Base-by-base conservation (phyloP, 768 basidiomycete genomes). In the Collybia nuda region DNA sequence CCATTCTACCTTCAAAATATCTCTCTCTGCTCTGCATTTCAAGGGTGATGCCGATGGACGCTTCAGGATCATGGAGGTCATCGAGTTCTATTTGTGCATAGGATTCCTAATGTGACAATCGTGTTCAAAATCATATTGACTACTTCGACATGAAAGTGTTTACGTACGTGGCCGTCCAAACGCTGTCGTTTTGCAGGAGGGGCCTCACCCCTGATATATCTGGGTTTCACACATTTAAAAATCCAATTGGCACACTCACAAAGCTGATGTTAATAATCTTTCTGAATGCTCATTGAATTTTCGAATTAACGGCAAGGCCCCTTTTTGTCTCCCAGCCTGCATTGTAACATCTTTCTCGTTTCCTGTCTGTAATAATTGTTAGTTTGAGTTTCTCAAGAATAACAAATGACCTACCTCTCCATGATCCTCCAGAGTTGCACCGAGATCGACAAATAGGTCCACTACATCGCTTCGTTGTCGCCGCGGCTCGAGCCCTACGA, bases 271-370 rank as follows among this genome's bases (percentile, higher is more conserved):
- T 12, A 98, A 72, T 8, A 98, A 72, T 56, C 93, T 73, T 58
- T 96, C 93, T 0, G 93, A 97, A 66, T 99, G 97, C 62, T 98
- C 93, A 61, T 98, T 99, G 71, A 99, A 98, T 64, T 95, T 90
- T 43, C 96, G 80, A 56, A 99, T 98, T 41, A 98, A 77, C 0
- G 97, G 97, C 19, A 99, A 69, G 11, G 91, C 89, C 29, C 86
- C 88, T 44, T 85, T 79, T 65, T 97, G 90, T 60, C 87, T 81
- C 14, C 97, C 97, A 12, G 96, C 85, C 64, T 92, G 92, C 97
- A 98, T 99, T 1, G 97, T 98, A 19, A 90, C 64, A 59, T 99
- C 97, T 64, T 80, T 85, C 56, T 86, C 83, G 58, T 96, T 96
- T 17, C 92, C 91, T 2, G 90, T 90, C 92, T 97, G 56, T 26